Evolutionary conservation across 805 yeast species (phyloP).

Genomic region (Suhomyces xylopsoci): DNA sequence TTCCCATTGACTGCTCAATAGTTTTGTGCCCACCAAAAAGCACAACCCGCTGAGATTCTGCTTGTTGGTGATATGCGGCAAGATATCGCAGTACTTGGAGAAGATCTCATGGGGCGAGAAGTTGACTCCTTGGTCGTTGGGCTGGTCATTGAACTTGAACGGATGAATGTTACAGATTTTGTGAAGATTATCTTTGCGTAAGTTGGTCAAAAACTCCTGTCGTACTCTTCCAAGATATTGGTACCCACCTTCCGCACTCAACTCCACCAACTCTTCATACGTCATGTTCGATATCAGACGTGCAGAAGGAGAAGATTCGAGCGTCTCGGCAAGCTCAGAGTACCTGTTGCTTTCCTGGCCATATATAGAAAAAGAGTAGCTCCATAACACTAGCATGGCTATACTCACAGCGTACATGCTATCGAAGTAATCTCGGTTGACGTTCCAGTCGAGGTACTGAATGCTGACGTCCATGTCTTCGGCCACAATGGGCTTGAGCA

Average conservation of each 20-base stretch:
- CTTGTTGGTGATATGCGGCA: conserved; percentile 31
- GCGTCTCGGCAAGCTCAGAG: conserved; percentile 12
- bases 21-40: conserved; percentile 35
- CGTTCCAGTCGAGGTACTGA: conserved; percentile 27
- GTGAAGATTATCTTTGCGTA: conserved; percentile 23
- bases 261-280: conserved; percentile 24
- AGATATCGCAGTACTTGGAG: conserved; percentile 30
- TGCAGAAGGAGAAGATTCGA: neutral
- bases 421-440: conserved; percentile 36
- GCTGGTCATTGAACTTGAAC: conserved; percentile 11
- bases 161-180: conserved; percentile 21
- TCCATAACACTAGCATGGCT: conserved; percentile 40
- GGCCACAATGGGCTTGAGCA: conserved; percentile 28
- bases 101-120: conserved; percentile 28
- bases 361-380: conserved; percentile 31
- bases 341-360: conserved; percentile 31
- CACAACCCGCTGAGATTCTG: conserved; percentile 43
- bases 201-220: conserved; percentile 29
- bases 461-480: conserved; percentile 11
- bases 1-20: conserved; percentile 41
- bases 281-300: neutral
- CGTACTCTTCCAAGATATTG: conserved; percentile 33
- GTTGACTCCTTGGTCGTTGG: conserved; percentile 1
- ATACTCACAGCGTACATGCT: conserved; percentile 35
- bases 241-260: conserved; percentile 36